Conservation (phyloP, 1,284 basidiomycete genomes). For the Puccinia hordei region DNA sequence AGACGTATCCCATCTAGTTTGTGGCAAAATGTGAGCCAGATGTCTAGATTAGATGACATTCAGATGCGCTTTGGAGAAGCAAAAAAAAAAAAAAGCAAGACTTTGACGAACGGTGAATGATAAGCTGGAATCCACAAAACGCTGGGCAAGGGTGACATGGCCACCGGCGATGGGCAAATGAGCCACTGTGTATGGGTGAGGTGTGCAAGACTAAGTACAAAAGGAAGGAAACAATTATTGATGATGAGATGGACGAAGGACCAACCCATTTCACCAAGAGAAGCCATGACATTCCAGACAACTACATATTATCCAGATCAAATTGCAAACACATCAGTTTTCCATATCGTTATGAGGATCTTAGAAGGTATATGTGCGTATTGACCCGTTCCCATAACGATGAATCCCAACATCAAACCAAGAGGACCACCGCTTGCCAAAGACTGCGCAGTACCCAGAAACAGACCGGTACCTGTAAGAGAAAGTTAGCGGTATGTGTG, state of each 20-base stretch:
- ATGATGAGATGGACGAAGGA: slow-evolving; percentile 60
- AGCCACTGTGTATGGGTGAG: no score
- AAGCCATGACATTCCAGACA: slow-evolving; percentile 58
- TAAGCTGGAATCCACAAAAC: slow-evolving; percentile 77
- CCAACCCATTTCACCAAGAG: slow-evolving; percentile 62
- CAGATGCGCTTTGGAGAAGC: no score
- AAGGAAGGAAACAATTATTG: no score
- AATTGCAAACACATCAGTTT: no score
- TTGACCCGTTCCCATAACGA: slow-evolving; percentile 36
- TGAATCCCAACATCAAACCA: slow-evolving; percentile 60
- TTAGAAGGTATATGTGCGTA: no score
- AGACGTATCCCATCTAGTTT: slow-evolving; percentile 39
- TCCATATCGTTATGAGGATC: no score
- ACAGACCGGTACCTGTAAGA: slow-evolving; percentile 55
- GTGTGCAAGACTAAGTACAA: no score
- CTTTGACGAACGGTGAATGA: slow-evolving; percentile 61
- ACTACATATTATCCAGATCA: no score
- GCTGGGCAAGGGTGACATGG: slow-evolving; percentile 75
- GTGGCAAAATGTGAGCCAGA: no score
- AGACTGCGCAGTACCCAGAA: slow-evolving; percentile 59
- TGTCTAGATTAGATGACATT: no score
- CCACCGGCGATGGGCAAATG: slow-evolving; percentile 64
- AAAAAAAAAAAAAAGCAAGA: no score
- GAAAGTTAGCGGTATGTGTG: no score
- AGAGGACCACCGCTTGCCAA: slow-evolving; percentile 61